A percentile compares a stretch with the other conserved stretches of the same genome.
Evolutionary conservation across 306 rosid species (phyloP).

Genomic region (Vigna radiata): DNA sequence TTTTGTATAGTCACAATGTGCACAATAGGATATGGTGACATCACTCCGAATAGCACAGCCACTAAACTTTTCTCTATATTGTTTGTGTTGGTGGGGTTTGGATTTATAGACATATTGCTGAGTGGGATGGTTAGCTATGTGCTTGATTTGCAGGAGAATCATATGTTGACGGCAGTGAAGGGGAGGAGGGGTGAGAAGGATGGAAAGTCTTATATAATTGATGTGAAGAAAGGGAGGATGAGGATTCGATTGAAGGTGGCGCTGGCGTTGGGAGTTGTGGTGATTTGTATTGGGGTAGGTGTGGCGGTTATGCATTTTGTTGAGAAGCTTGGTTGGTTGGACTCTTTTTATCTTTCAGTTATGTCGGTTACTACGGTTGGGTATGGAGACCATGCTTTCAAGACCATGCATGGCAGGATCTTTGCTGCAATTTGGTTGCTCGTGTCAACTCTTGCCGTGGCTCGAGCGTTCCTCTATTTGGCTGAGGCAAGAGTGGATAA

Average conservation of each 20-base stretch:
- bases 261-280: conserved; percentile 88
- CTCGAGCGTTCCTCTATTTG: conserved; percentile 87
- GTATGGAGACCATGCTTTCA: conserved; percentile 85
- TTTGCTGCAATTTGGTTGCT: conserved; percentile 97
- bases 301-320: conserved; percentile 82
- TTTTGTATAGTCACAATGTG: conserved; percentile 98
- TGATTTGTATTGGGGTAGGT: conserved; percentile 89
- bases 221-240: conserved; percentile 98
- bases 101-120: conserved; percentile 85
- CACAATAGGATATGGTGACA: conserved; percentile 95
- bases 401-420: conserved; percentile 76
- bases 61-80: conserved; percentile 82
- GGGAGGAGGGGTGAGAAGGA: conserved; percentile 61
- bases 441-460: conserved; percentile 90
- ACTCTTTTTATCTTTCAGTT: conserved; percentile 92
- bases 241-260: conserved; percentile 97
- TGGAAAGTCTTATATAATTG: conserved; percentile 70
- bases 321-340: conserved; percentile 87
- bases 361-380: conserved; percentile 99
- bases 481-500: conserved; percentile 99
- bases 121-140: conserved; percentile 93
- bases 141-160: conserved; percentile 91
- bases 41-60: conserved; percentile 72
- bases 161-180: conserved; percentile 68
- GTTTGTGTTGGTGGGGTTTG: conserved; percentile 93